Conservation (phyloP, 768 basidiomycete species). For the Mycena crocata region DNA sequence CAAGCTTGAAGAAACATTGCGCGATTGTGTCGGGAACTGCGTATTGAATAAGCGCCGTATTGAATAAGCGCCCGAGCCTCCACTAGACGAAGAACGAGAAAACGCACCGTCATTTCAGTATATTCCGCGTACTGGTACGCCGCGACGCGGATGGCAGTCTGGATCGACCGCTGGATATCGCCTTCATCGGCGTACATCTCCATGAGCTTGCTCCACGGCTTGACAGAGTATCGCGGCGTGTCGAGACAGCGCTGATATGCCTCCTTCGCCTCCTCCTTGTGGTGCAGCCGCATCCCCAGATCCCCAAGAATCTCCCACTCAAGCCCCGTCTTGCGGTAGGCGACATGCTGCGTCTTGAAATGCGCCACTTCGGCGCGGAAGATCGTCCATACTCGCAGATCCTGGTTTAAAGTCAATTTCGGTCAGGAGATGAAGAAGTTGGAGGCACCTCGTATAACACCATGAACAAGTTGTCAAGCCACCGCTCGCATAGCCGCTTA, state of each 20-base stretch:
- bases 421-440: not conserved
- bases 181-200: slow-evolving; percentile 98
- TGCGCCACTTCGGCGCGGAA: slow-evolving; percentile 98
- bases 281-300: slow-evolving; percentile 90
- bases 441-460: slow-evolving; percentile 90
- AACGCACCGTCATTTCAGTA: slow-evolving; percentile 85
- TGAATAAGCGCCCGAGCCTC: not conserved
- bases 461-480: slow-evolving; percentile 99
- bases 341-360: slow-evolving; percentile 98
- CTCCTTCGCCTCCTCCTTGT: slow-evolving; percentile 99
- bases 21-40: slow-evolving; percentile 94
- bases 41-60: too few species aligned
- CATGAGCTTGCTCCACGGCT: slow-evolving; percentile 94
- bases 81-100: not conserved
- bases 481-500: slow-evolving; percentile 96
- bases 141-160: slow-evolving; percentile 92
- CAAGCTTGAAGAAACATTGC: slow-evolving; percentile 91
- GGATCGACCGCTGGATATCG: slow-evolving; percentile 90
- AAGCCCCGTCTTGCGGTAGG: slow-evolving; percentile 94
- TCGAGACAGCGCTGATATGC: slow-evolving; percentile 97
- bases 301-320: slow-evolving; percentile 99
- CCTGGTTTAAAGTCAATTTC: slow-evolving; percentile 59
- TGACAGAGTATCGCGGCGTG: slow-evolving; percentile 83
- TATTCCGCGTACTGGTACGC: slow-evolving; percentile 94
- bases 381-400: slow-evolving; percentile 97